These are phyloP conservation scores for Lactarius tabidus DNA, from an alignment of 768 basidiomycete species.

Conservation along the genomic window DNA sequence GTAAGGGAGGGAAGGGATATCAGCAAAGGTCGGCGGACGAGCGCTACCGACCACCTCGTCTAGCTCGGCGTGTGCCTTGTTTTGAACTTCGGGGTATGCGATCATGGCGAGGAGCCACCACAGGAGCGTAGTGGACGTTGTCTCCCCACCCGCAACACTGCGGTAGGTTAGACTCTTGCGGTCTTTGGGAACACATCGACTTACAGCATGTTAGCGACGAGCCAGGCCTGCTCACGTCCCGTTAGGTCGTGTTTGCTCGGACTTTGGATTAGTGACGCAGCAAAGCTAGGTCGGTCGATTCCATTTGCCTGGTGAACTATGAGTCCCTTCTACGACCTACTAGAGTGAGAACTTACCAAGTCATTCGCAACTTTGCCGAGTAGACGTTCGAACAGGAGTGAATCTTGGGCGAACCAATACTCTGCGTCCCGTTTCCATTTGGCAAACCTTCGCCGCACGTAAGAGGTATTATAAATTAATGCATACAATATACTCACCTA, in stretches of 20 bases:
- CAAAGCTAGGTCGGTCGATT: neutral
- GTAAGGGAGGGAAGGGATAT: too few relatives aligned
- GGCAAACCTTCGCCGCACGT: too few relatives aligned
- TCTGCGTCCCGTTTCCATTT: too few relatives aligned
- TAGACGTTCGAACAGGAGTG: constrained; percentile 2
- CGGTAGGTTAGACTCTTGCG: neutral
- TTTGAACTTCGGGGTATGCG: constrained; percentile 36
- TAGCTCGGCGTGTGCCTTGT: constrained; percentile 40
- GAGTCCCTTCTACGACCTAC: too few relatives aligned
- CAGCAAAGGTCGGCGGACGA: constrained; percentile 22
- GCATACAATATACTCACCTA: neutral
- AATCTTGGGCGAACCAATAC: too few relatives aligned
- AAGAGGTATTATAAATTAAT: neutral
- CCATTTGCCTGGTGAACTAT: neutral
- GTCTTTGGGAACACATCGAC: neutral
- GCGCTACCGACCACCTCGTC: constrained; percentile 35
- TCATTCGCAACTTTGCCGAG: neutral
- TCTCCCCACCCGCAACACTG: neutral
- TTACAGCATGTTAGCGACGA: constrained; percentile 14
- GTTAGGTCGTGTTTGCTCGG: neutral
- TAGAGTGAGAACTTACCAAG: too few relatives aligned
- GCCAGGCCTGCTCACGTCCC: neutral
- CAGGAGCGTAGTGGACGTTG: constrained; percentile 26
- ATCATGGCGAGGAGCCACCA: constrained; percentile 40
- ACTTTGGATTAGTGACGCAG: neutral